Evolutionary conservation across 164 flowering plant species (phyloP).

Genomic region (Vitis rotundifolia): DNA sequence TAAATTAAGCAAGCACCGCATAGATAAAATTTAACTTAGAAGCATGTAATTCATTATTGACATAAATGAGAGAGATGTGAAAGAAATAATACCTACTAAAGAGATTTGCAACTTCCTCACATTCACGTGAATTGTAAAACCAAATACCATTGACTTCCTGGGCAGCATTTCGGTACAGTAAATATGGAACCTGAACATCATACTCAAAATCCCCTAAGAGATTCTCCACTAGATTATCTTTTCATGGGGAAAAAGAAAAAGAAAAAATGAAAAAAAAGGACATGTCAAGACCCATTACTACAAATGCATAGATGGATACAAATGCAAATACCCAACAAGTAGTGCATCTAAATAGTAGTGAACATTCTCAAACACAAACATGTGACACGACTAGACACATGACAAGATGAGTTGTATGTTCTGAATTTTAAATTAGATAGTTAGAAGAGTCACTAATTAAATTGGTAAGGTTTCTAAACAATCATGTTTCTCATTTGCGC

Average conservation of each 20-base stretch:
- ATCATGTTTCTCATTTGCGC: no score
- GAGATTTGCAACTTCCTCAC: conserved; percentile 87
- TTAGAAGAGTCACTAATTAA: no score
- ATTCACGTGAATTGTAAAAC: conserved; percentile 89
- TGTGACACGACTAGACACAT: no score
- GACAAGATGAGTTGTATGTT: no score
- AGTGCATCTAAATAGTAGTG: no score
- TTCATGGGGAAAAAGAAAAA: neutral
- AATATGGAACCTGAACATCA: conserved; percentile 83
- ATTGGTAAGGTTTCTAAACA: no score
- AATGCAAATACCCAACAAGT: neutral
- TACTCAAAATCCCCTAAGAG: conserved; percentile 90
- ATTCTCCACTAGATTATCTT: conserved; percentile 95
- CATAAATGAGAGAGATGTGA: neutral
- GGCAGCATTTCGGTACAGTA: conserved; percentile 77
- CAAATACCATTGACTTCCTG: conserved; percentile 96
- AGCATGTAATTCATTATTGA: neutral
- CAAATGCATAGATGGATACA: neutral
- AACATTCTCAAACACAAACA: no score
- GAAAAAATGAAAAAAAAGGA: neutral
- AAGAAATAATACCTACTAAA: conserved; percentile 58
- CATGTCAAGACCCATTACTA: neutral
- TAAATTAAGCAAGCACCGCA: no score
- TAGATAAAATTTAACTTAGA: no score
- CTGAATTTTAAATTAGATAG: no score